These are phyloP conservation scores for Carex myosuroides DNA, from an alignment of 176 grass and related monocot species.

Conservation along the genomic window DNA sequence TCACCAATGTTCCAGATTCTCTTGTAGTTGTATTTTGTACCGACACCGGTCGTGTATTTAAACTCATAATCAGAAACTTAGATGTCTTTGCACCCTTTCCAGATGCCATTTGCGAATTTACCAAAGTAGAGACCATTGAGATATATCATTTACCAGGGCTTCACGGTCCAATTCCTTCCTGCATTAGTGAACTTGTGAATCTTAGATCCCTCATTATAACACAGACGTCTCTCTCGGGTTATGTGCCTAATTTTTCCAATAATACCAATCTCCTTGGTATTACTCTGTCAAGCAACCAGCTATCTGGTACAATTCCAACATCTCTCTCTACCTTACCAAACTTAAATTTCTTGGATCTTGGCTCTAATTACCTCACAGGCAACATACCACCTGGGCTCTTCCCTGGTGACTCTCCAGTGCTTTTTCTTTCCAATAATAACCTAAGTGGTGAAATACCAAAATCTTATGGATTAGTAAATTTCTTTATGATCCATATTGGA, in stretches of 20 bases:
- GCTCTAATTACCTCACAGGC: not conserved
- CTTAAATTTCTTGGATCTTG: not conserved
- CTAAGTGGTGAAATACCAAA: not conserved
- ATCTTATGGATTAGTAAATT: not conserved
- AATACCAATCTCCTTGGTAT: not conserved
- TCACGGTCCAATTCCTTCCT: not conserved
- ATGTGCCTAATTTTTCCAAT: not conserved
- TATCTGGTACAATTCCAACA: conserved; percentile 2
- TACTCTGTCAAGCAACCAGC: not conserved
- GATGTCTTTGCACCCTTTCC: not conserved
- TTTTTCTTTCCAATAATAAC: not conserved
- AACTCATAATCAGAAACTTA: not conserved
- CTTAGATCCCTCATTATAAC: not conserved
- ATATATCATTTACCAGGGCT: not conserved
- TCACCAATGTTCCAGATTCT: too few relatives aligned
- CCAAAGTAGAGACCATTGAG: not conserved
- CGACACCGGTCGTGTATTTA: not conserved
- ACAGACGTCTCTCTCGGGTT: not conserved
- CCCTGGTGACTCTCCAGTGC: not conserved
- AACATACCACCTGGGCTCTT: not conserved
- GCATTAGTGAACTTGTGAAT: not conserved
- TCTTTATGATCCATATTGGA: not conserved
- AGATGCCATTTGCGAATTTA: not conserved
- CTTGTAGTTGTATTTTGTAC: not conserved
- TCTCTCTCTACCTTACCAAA: not conserved